Conservation (phyloP, 1,284 basidiomycete species). For the Fomitiporia mediterranea region DNA sequence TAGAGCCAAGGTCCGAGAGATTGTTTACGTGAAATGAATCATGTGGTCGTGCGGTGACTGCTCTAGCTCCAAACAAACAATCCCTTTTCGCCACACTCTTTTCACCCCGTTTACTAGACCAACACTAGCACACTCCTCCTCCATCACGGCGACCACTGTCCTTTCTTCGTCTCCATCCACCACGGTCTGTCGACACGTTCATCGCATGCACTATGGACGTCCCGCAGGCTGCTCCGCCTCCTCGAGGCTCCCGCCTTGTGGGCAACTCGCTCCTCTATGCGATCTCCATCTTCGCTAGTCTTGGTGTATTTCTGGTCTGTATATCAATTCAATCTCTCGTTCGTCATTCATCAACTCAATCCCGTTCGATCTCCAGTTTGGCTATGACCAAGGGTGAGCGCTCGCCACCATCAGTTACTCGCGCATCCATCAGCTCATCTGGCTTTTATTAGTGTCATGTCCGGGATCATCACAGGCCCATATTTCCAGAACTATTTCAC, state of each 20-base stretch:
- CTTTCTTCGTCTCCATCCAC: background rate
- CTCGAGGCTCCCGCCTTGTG: constrained; percentile 46
- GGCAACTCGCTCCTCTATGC: constrained; percentile 80
- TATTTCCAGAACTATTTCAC: constrained; percentile 84
- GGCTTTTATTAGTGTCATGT: constrained; percentile 65
- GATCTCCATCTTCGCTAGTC: constrained; percentile 79
- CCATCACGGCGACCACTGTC: background rate
- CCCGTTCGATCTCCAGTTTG: constrained; percentile 52
- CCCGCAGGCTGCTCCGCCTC: constrained; percentile 25
- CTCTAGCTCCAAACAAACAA: background rate
- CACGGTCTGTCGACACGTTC: background rate
- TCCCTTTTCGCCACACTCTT: background rate
- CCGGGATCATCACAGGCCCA: constrained; percentile 90
- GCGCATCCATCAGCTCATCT: background rate
- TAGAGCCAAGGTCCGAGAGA: background rate
- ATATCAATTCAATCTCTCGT: constrained; percentile 21
- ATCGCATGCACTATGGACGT: constrained; percentile 44
- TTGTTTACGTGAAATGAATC: background rate
- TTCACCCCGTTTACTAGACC: background rate
- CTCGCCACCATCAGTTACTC: constrained; percentile 22
- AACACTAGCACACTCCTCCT: background rate
- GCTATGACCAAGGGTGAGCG: constrained; percentile 86
- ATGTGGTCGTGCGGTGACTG: background rate
- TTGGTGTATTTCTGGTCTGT: constrained; percentile 84
- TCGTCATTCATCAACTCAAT: constrained; percentile 23